A percentile compares a stretch with the other conserved stretches of the same genome.
Conservation (phyloP, 192 early-diverging fungal species). For the Umbelopsis ramanniana region DNA sequence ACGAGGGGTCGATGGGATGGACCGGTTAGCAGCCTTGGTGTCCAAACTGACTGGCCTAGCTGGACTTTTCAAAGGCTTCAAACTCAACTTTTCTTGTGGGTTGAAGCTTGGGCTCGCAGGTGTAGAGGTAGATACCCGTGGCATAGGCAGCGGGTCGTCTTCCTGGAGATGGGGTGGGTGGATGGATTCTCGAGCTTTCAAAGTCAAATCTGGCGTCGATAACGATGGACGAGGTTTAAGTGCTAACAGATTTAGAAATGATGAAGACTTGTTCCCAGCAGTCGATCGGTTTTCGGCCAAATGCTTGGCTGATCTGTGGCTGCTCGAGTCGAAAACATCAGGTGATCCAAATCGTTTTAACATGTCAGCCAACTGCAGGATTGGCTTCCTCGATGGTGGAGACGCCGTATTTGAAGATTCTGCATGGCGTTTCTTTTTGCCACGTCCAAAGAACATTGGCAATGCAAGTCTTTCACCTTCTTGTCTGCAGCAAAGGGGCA, state of each 20-base stretch:
- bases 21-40: not conserved
- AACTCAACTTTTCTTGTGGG: not conserved
- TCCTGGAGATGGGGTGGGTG: too few species aligned
- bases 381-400: constrained; percentile 18
- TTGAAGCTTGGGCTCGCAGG: constrained; percentile 8
- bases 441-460: constrained; percentile 24
- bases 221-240: constrained; percentile 11
- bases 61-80: not conserved
- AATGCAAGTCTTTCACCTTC: constrained; percentile 1
- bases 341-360: constrained; percentile 6
- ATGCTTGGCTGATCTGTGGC: constrained; percentile 15
- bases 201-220: constrained; percentile 15
- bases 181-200: constrained; percentile 2
- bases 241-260: constrained; percentile 11
- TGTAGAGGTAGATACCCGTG: constrained; percentile 13
- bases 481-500: not conserved
- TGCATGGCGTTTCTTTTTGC: constrained; percentile 21
- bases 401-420: constrained; percentile 2
- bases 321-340: constrained; percentile 6
- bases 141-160: constrained; percentile 12
- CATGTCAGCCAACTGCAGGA: constrained; percentile 4
- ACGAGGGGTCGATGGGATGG: constrained; percentile 6
- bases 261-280: not conserved
- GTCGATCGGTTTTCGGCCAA: not conserved
- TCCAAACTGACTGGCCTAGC: not conserved